These are phyloP conservation scores for Papilionanthe hybrid DNA, from an alignment of 116 monocot genomes.

Conservation along the genomic window DNA sequence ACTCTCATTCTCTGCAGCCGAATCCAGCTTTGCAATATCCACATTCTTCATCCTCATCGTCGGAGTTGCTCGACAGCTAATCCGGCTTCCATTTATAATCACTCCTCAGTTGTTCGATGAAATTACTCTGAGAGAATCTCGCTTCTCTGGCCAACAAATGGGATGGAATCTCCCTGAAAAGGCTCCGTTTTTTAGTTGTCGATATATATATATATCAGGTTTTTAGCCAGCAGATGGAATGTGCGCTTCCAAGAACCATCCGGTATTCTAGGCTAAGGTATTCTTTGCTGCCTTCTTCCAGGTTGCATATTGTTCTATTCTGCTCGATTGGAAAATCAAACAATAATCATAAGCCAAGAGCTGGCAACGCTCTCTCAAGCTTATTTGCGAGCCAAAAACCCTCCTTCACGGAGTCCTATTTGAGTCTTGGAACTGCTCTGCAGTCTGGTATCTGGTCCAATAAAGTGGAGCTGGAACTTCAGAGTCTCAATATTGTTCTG, in stretches of 20 bases:
- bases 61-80: neutral
- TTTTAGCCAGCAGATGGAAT: constrained; percentile 25
- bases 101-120: neutral
- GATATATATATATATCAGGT: neutral
- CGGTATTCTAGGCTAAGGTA: constrained; percentile 7
- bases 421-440: constrained; percentile 20
- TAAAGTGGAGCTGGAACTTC: constrained; percentile 37
- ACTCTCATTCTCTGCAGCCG: neutral
- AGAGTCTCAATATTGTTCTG: constrained; percentile 25
- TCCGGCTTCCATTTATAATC: neutral
- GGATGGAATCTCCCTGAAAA: neutral
- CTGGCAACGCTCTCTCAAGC: constrained; percentile 17
- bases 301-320: constrained; percentile 12
- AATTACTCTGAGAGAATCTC: neutral
- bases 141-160: neutral
- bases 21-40: neutral
- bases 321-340: neutral
- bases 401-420: constrained; percentile 17
- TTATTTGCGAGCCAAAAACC: constrained; percentile 19
- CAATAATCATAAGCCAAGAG: neutral
- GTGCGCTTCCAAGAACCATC: constrained; percentile 15
- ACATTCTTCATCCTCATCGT: neutral
- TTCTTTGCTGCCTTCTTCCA: constrained; percentile 6
- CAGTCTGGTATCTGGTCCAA: constrained; percentile 37
- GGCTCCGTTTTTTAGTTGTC: neutral